Base-by-base conservation (phyloP, 345 rosid genomes). In the Adansonia digitata region DNA sequence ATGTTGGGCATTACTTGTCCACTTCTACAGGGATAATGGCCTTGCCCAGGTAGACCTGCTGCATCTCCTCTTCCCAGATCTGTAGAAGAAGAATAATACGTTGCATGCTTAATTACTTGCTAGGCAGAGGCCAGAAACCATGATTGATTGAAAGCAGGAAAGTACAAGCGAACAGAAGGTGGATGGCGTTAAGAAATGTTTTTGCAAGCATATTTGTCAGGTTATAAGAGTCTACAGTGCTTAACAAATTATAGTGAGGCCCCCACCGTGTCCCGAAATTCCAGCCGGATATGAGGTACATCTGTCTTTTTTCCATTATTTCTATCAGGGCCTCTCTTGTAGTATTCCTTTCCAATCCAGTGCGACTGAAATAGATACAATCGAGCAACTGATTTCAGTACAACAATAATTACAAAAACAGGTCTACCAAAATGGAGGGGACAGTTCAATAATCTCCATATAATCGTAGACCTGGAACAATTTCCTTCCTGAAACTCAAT, bases 1-100 rank as follows among this genome's bases (percentile, higher is more conserved):
- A 45, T 67, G 10, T 59, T 18, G 14, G 35, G 57, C 34, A 70
- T 83, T 81, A 94, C 75, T 88, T 80, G 77, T 90, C 93, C 65
- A 92, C 79, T 62, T 81, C 96, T 12, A 79, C 74, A 5, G 92
- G 86, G 74, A 86, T 75, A 48, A 59, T 10, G 5, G 94, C 92
- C 71, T 86, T 85, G 81, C 91, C 89, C 18, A 83, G 79, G 81
- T 93, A 96, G 76, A 96, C 97, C 71, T 81, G 90, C 57, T 79
- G 92, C 97, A 96, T 84, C 86, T 96, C 98, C 71, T 92, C 97
- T 77, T 88, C 88, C 99, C 99, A 96, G 49, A 93, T 93, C 97
- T 96, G 86, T 75, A 79, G 0, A 43, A n/a, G n/a, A n/a, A 62
- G 27, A 27, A 22, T 42, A 48, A 22, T 29, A 37, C 14, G 52